phyloP scores from a whole-genome alignment of 2,329 filamentous ascomycete genomes.

The Zymoseptoria tritici region DNA sequence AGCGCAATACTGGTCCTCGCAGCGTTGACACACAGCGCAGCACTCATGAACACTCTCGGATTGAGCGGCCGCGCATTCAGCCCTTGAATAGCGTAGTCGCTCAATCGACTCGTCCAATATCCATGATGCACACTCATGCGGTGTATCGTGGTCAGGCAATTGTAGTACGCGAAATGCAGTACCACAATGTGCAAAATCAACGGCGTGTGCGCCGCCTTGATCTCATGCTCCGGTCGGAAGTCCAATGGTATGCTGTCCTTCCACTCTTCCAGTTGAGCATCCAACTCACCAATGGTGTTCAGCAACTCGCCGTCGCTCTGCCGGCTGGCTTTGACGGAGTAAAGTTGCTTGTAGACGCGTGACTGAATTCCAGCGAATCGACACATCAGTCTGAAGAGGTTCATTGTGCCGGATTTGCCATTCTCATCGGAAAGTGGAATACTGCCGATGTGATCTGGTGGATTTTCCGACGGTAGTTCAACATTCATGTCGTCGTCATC shows the following conservation, averaged over 20 bases:
- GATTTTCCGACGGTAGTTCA: constrained; percentile 84
- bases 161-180: constrained; percentile 95
- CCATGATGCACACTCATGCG: constrained; percentile 97
- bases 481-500: constrained; percentile 90
- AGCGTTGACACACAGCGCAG: constrained; percentile 84
- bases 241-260: constrained; percentile 93
- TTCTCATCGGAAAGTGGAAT: constrained; percentile 61
- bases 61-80: constrained; percentile 86
- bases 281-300: constrained; percentile 91
- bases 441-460: constrained; percentile 86
- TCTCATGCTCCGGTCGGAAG: constrained; percentile 94
- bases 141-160: constrained; percentile 94
- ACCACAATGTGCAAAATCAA: constrained; percentile 92
- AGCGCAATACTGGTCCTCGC: constrained; percentile 88
- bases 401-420: constrained; percentile 86
- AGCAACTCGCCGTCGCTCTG: constrained; percentile 88
- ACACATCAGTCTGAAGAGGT: constrained; percentile 88
- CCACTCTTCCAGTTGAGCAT: constrained; percentile 78
- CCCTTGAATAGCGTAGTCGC: constrained; percentile 91
- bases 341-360: constrained; percentile 86
- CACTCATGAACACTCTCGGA: constrained; percentile 88
- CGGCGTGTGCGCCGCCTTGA: constrained; percentile 84
- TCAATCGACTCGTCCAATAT: constrained; percentile 93
- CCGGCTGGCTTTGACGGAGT: constrained; percentile 85
- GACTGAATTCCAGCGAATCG: constrained; percentile 87